Evolutionary conservation across 2,329 filamentous ascomycete genomes (phyloP).

Genomic region (Trichoderma polysporum): DNA sequence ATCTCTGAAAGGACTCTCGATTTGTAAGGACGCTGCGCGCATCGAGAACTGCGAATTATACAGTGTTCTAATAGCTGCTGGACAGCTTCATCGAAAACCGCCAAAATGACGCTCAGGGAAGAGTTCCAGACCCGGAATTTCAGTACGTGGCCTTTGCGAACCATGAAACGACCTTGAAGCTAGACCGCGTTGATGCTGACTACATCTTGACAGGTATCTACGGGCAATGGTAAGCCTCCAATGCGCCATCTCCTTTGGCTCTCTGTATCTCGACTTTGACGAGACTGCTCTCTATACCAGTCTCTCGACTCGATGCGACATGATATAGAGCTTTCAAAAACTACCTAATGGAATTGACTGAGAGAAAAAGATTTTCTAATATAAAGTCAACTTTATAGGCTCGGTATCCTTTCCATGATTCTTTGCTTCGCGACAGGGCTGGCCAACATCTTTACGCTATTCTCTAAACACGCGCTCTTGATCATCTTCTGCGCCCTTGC

Average conservation of each 20-base stretch:
- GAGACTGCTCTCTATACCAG: neutral
- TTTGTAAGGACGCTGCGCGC: slow-evolving; percentile 16
- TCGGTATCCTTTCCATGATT: slow-evolving; percentile 69
- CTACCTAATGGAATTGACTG: neutral
- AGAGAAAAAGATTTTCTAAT: neutral
- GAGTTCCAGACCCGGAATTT: slow-evolving; percentile 73
- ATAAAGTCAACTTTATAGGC: slow-evolving; percentile 45
- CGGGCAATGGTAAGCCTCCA: slow-evolving; percentile 65
- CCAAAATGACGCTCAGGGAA: slow-evolving; percentile 68
- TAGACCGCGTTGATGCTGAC: slow-evolving; percentile 34
- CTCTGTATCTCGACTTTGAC: neutral
- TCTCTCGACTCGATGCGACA: neutral
- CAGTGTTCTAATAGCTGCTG: slow-evolving; percentile 18
- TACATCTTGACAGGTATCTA: slow-evolving; percentile 59
- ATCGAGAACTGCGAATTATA: slow-evolving; percentile 10
- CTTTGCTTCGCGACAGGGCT: slow-evolving; percentile 69
- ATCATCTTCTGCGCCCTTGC: slow-evolving; percentile 55
- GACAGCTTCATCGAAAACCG: slow-evolving; percentile 26
- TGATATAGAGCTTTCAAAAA: neutral
- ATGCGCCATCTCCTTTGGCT: neutral
- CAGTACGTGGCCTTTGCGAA: slow-evolving; percentile 52
- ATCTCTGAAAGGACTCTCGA: neutral
- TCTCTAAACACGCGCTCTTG: slow-evolving; percentile 36
- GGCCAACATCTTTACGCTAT: slow-evolving; percentile 62
- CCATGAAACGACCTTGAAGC: neutral